Conservation (phyloP, 164 flowering plant genomes). For the Magnolia kwangsiensis region DNA sequence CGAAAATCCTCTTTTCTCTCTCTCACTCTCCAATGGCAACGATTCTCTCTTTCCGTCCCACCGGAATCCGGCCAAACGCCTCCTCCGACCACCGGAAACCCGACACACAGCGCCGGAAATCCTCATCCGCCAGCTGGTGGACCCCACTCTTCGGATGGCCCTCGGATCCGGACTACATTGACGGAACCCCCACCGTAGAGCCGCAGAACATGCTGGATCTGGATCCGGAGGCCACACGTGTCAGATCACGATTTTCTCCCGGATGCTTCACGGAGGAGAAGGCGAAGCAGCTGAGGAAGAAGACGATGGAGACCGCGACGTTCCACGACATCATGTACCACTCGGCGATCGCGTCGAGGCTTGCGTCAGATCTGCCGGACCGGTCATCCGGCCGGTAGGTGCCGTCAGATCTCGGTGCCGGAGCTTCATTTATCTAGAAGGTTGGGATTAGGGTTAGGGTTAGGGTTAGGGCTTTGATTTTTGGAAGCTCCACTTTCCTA, state of each 20-base stretch:
- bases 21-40: constrained; percentile 33
- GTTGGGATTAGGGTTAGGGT: background rate
- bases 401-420: constrained; percentile 6
- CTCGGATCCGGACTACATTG: constrained; percentile 69
- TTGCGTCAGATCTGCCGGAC: constrained; percentile 61
- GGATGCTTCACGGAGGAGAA: constrained; percentile 81
- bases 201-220: constrained; percentile 1
- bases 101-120: constrained; percentile 18
- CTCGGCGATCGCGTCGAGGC: constrained; percentile 83
- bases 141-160: constrained; percentile 70
- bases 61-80: constrained; percentile 30
- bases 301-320: constrained; percentile 43
- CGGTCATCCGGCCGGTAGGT: constrained; percentile 8
- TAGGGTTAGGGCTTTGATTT: background rate
- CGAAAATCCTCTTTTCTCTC: background rate
- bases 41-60: constrained; percentile 22
- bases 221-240: constrained; percentile 5
- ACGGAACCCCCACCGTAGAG: constrained; percentile 9
- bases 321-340: constrained; percentile 89
- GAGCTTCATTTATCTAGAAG: background rate
- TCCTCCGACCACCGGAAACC: constrained; percentile 20
- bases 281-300: constrained; percentile 65
- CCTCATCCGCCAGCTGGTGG: constrained; percentile 53
- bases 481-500: background rate
- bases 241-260: constrained; percentile 26